These are phyloP conservation scores for Aspergillus sp. DNA, from an alignment of 2,329 filamentous ascomycete genomes.

Conservation along the genomic window DNA sequence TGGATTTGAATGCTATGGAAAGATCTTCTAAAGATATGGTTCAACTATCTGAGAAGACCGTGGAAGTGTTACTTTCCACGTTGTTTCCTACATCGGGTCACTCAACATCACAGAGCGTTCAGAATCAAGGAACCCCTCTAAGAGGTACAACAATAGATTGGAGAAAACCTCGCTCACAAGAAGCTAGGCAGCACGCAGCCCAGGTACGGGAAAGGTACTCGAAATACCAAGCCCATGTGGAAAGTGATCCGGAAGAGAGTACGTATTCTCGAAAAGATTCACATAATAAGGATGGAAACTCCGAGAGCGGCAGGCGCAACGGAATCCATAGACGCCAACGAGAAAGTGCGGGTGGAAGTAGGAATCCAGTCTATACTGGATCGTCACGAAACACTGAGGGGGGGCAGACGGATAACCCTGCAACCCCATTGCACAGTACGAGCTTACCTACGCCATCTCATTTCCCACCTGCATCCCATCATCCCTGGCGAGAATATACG, in stretches of 20 bases:
- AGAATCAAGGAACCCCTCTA: constrained; percentile 23
- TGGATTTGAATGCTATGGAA: constrained; percentile 27
- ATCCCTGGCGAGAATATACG: too few species aligned
- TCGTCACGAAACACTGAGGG: too few species aligned
- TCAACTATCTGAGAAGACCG: constrained; percentile 28
- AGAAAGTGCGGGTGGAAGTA: too few species aligned
- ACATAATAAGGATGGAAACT: too few species aligned
- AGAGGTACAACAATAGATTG: constrained; percentile 32
- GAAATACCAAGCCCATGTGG: constrained; percentile 31
- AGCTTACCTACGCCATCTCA: too few species aligned
- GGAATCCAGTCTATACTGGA: too few species aligned
- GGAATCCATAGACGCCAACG: too few species aligned
- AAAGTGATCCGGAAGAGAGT: constrained; percentile 26
- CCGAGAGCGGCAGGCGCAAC: too few species aligned
- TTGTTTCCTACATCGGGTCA: constrained; percentile 22
- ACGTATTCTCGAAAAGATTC: too few species aligned
- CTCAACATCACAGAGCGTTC: constrained; percentile 3
- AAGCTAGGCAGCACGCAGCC: constrained; percentile 28
- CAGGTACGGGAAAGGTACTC: constrained; percentile 27
- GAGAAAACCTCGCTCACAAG: constrained; percentile 33
- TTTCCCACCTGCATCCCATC: too few species aligned
- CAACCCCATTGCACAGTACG: too few species aligned
- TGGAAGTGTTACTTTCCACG: constrained; percentile 26
- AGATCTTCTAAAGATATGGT: constrained; percentile 36
- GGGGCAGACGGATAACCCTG: too few species aligned